Evolutionary conservation across 306 rosid genomes (phyloP).

Genomic region (Sicyos baderoa): DNA sequence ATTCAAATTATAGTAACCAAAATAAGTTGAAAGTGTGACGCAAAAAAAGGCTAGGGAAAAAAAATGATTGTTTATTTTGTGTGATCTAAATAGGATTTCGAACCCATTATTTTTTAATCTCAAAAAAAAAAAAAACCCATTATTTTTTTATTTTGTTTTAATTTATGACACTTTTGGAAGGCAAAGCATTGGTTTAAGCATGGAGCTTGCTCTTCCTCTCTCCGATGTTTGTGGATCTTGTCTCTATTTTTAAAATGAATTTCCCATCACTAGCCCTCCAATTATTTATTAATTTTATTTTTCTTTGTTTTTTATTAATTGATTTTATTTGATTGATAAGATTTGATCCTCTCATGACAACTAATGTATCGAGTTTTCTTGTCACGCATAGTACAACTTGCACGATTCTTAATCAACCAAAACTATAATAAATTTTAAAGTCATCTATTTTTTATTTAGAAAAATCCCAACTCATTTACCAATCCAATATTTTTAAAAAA

Average conservation of each 20-base stretch:
- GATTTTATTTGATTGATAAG: not conserved
- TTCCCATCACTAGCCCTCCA: not conserved
- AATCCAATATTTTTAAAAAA: too few species aligned
- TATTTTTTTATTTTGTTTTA: not conserved
- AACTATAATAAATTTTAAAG: not conserved
- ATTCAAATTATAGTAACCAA: too few species aligned
- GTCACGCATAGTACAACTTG: not conserved
- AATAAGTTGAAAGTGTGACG: too few species aligned
- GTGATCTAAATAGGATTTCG: not conserved
- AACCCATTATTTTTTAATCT: not conserved
- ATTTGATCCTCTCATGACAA: not conserved
- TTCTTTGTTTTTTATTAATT: not conserved
- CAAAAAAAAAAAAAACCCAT: too few species aligned
- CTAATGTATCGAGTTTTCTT: not conserved
- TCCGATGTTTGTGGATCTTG: slow-evolving; percentile 17
- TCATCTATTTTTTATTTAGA: too few species aligned
- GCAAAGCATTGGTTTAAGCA: not conserved
- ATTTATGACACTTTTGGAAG: not conserved
- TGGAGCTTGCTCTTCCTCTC: not conserved
- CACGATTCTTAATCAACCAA: not conserved
- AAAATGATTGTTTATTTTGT: not conserved
- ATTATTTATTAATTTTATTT: not conserved
- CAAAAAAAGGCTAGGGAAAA: not conserved
- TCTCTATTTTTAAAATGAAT: not conserved
- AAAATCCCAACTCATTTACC: too few species aligned